Percentiles rank a stretch among this genome's conserved stretches.
phyloP scores from a whole-genome alignment of 2,329 filamentous ascomycete genomes.

The Hymenoscyphus repandus region DNA sequence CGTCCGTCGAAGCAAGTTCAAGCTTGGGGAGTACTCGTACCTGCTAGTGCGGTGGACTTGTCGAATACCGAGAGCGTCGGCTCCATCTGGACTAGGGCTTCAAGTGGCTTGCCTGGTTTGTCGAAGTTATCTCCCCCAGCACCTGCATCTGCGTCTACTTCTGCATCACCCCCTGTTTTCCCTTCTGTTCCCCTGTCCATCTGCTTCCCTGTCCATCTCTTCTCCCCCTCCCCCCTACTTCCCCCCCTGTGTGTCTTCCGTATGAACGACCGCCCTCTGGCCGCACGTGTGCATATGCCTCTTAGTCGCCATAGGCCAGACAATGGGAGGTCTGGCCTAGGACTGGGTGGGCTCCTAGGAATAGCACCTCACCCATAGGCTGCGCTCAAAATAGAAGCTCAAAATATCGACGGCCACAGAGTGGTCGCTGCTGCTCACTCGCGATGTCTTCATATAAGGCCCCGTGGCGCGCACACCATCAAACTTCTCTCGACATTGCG shows the following conservation, averaged over 20 bases:
- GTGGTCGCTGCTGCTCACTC: slow-evolving; percentile 12
- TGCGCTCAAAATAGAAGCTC: slow-evolving; percentile 42
- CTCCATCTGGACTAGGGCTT: not conserved
- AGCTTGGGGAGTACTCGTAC: not conserved
- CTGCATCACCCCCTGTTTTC: slow-evolving; percentile 6
- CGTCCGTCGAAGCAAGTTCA: no score
- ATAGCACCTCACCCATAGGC: slow-evolving; percentile 30
- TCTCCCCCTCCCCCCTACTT: slow-evolving; percentile 2
- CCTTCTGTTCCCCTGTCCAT: not conserved
- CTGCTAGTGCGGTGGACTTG: not conserved
- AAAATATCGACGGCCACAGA: slow-evolving; percentile 27
- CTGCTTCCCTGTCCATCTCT: slow-evolving; percentile 9
- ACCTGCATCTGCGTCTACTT: slow-evolving; percentile 9
- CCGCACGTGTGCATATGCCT: slow-evolving; percentile 29
- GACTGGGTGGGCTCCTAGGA: slow-evolving; percentile 34
- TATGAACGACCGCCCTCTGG: slow-evolving; percentile 6
- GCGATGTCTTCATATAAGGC: slow-evolving; percentile 27
- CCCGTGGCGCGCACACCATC: slow-evolving; percentile 17
- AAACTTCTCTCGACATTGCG: slow-evolving; percentile 17
- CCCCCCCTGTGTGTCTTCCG: slow-evolving; percentile 6
- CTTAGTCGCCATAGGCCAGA: slow-evolving; percentile 23
- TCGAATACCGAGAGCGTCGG: not conserved
- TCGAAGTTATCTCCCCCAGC: slow-evolving; percentile 10
- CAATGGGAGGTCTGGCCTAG: slow-evolving; percentile 3
- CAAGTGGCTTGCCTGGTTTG: slow-evolving; percentile 1